Conservation (phyloP, 768 basidiomycete genomes). For the Heimioporus sp. region DNA sequence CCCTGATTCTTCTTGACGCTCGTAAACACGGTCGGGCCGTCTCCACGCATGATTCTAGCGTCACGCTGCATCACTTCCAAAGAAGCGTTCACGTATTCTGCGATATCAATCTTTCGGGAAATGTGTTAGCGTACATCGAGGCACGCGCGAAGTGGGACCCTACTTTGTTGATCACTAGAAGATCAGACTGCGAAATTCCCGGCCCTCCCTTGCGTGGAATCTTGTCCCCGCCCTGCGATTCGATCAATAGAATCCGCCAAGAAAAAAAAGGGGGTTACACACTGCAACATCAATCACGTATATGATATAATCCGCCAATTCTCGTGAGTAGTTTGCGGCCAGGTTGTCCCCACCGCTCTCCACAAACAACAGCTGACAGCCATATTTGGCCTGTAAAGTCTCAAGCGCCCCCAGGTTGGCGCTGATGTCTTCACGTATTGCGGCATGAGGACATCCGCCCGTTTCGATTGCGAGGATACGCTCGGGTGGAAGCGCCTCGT, state of each 20-base stretch:
- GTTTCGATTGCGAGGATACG: constrained; percentile 98
- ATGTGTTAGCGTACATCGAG: neutral
- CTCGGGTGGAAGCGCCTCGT: constrained; percentile 78
- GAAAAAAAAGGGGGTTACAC: constrained; percentile 20
- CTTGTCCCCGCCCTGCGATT: constrained; percentile 88
- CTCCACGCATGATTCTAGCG: constrained; percentile 89
- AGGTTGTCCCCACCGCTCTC: constrained; percentile 97
- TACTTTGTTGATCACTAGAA: constrained; percentile 95
- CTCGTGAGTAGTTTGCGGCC: constrained; percentile 94
- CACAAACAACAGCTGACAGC: constrained; percentile 88
- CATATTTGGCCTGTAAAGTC: constrained; percentile 87
- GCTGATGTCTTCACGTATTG: constrained; percentile 96
- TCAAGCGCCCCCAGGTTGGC: constrained; percentile 97
- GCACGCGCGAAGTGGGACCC: neutral
- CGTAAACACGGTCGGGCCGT: constrained; percentile 90
- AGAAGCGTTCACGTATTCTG: constrained; percentile 88
- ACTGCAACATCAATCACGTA: constrained; percentile 89
- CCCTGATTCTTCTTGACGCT: constrained; percentile 78
- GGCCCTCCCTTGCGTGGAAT: constrained; percentile 98
- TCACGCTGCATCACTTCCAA: constrained; percentile 94
- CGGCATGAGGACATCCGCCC: constrained; percentile 96
- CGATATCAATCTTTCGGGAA: constrained; percentile 77
- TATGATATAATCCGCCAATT: constrained; percentile 96
- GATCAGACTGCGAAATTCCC: constrained; percentile 93
- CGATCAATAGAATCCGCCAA: neutral